Conservation (phyloP, 306 rosid species). For the Corylus americana region DNA sequence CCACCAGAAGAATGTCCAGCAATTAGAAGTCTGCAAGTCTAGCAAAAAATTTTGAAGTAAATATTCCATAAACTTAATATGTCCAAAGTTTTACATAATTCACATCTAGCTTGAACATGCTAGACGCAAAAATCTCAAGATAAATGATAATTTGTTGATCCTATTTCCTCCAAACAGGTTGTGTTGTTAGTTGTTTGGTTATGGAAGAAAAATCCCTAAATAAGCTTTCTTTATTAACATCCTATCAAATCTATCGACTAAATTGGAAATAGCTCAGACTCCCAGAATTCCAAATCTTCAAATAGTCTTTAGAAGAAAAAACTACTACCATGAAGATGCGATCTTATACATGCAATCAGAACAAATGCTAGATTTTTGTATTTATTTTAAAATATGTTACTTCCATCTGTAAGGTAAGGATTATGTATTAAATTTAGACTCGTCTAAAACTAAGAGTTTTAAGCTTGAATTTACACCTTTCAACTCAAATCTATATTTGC, state of each 20-base stretch:
- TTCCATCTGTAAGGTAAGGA: too few relatives aligned
- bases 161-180: background rate
- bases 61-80: background rate
- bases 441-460: background rate
- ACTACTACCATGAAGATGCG: background rate
- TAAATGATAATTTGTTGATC: background rate
- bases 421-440: background rate
- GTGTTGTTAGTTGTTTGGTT: background rate
- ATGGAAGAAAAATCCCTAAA: background rate
- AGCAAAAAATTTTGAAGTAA: slow-evolving; percentile 8
- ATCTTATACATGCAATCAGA: background rate
- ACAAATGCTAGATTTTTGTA: too few relatives aligned
- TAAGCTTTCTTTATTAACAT: background rate
- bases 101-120: too few relatives aligned
- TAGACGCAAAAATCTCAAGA: background rate
- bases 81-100: background rate
- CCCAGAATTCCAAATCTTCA: too few relatives aligned
- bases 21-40: slow-evolving; percentile 8
- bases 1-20: slow-evolving; percentile 27
- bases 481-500: background rate
- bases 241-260: background rate
- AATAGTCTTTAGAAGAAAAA: too few relatives aligned
- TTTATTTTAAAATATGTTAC: too few relatives aligned
- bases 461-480: background rate
- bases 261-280: background rate